phyloP scores from a whole-genome alignment of 2,329 filamentous ascomycete genomes.

The Aureobasidium sp. region DNA sequence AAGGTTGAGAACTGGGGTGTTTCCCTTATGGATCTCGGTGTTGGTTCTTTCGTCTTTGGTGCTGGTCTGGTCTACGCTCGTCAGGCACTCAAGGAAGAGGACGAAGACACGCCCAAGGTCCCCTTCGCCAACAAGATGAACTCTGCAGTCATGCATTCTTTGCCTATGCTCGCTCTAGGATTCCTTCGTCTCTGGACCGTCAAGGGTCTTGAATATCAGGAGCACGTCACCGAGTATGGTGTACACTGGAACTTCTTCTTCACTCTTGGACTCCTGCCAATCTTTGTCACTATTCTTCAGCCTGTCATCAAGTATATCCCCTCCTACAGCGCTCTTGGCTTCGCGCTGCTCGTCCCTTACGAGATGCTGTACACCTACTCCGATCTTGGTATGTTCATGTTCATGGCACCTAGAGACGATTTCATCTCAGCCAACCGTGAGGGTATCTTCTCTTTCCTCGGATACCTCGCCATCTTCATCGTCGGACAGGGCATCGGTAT shows the following conservation, averaged over 20 bases:
- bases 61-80: conserved; percentile 85
- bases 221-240: conserved; percentile 95
- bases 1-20: conserved; percentile 99
- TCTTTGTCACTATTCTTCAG: conserved; percentile 80
- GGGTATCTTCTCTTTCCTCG: conserved; percentile 88
- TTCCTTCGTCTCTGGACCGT: conserved; percentile 76
- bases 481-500: conserved; percentile 79
- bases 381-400: conserved; percentile 70
- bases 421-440: conserved; percentile 87
- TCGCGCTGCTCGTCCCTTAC: conserved; percentile 63
- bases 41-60: conserved; percentile 95
- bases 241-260: conserved; percentile 99
- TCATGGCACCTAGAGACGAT: conserved; percentile 71
- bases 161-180: conserved; percentile 75
- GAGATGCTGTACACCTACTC: conserved; percentile 71
- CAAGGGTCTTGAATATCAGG: conserved; percentile 90
- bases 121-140: conserved; percentile 54
- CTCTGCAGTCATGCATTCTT: conserved; percentile 66
- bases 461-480: conserved; percentile 92
- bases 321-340: conserved; percentile 67
- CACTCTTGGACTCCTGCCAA: conserved; percentile 79
- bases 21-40: conserved; percentile 96
- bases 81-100: conserved; percentile 60
- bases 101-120: conserved; percentile 31
- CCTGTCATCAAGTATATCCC: conserved; percentile 62